Evolutionary conservation across 495 filamentous ascomycete species (phyloP).

Genomic region (Hypoxylon rickii): DNA sequence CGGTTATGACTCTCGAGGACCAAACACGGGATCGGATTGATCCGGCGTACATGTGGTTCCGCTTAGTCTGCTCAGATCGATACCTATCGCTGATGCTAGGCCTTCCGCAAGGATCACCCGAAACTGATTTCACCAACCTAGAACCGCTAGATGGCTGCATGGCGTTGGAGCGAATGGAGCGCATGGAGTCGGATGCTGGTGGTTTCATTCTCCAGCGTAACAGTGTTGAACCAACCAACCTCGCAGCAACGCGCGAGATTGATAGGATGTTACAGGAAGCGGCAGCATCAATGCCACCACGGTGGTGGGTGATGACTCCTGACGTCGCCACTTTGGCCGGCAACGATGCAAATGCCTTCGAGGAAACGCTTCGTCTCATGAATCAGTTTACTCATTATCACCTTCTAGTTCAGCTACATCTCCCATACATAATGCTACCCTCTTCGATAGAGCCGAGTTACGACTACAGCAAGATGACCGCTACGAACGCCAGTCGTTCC

Average conservation of each 20-base stretch:
- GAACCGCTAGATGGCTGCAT: slow-evolving; percentile 23
- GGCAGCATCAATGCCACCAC: slow-evolving; percentile 36
- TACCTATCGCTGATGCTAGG: slow-evolving; percentile 43
- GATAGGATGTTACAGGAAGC: slow-evolving; percentile 41
- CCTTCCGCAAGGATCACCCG: slow-evolving; percentile 34
- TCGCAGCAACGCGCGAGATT: slow-evolving; percentile 32
- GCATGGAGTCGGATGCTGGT: slow-evolving; percentile 34
- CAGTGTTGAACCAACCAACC: slow-evolving; percentile 15
- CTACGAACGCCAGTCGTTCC: slow-evolving; percentile 45
- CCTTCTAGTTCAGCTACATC: slow-evolving; percentile 41
- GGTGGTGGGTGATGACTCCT: slow-evolving; percentile 40
- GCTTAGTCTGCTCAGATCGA: slow-evolving; percentile 40
- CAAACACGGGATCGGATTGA: slow-evolving; percentile 9
- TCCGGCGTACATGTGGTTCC: slow-evolving; percentile 41
- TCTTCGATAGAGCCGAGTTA: slow-evolving; percentile 22
- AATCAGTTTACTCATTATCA: slow-evolving; percentile 42
- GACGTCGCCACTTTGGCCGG: slow-evolving; percentile 1
- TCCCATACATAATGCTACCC: slow-evolving; percentile 41
- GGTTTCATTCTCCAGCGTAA: slow-evolving; percentile 38
- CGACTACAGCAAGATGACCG: slow-evolving; percentile 45
- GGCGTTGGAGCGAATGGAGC: slow-evolving; percentile 36
- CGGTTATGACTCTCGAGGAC: slow-evolving; percentile 2
- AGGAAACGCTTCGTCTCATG: slow-evolving; percentile 34
- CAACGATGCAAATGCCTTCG: slow-evolving; percentile 16
- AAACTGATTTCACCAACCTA: slow-evolving; percentile 27